phyloP scores from a whole-genome alignment of 257 asterid species.

The Ilex asprella region DNA sequence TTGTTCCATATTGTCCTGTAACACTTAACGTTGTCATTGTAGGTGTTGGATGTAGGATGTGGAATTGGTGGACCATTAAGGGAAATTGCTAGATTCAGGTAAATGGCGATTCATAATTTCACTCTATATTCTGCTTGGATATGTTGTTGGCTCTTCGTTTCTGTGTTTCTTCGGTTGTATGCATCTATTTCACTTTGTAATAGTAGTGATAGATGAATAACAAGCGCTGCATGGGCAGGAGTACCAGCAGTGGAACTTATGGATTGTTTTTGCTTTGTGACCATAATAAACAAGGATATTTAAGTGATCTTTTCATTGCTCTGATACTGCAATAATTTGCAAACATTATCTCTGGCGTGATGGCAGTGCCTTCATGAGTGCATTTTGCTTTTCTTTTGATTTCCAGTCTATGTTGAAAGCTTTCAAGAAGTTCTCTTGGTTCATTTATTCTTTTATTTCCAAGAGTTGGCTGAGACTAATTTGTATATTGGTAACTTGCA shows the following conservation, averaged over 20 bases:
- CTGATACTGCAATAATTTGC: too few relatives aligned
- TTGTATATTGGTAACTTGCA: neutral
- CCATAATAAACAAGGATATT: too few relatives aligned
- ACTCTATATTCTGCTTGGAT: conserved; percentile 1
- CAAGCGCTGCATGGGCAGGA: too few relatives aligned
- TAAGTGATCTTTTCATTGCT: too few relatives aligned
- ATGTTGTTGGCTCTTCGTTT: too few relatives aligned
- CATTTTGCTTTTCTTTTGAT: neutral
- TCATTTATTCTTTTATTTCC: too few relatives aligned
- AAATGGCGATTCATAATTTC: conserved; percentile 5
- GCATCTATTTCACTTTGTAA: too few relatives aligned
- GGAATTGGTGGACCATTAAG: conserved; percentile 98
- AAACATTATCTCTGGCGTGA: too few relatives aligned
- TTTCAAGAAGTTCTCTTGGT: neutral
- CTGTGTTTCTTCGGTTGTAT: too few relatives aligned
- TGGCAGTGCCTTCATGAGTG: neutral
- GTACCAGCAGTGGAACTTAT: too few relatives aligned
- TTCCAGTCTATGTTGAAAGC: neutral
- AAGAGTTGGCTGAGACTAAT: neutral
- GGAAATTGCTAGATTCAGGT: conserved; percentile 97
- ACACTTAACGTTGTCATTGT: conserved; percentile 14
- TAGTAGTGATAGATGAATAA: too few relatives aligned
- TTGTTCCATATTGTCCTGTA: neutral
- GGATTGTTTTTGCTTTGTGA: too few relatives aligned
- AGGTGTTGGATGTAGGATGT: conserved; percentile 99